phyloP scores from a whole-genome alignment of 495 filamentous ascomycete species.

The Penicillium simplicissimum region DNA sequence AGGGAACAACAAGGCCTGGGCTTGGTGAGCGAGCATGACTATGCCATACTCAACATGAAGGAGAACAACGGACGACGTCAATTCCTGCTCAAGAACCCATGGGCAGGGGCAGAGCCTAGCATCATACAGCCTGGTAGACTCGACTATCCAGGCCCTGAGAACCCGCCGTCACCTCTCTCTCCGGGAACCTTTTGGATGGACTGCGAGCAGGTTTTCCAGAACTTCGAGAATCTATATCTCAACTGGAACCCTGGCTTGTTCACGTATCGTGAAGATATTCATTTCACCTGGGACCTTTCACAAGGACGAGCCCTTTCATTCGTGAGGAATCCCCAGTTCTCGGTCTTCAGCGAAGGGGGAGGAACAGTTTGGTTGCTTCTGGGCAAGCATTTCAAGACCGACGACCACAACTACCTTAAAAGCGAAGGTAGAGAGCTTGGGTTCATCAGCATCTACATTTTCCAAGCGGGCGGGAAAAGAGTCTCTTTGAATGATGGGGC shows the following conservation, averaged over 20 bases:
- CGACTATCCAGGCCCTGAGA: slow-evolving; percentile 11
- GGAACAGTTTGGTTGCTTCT: slow-evolving; percentile 81
- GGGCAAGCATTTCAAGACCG: slow-evolving; percentile 71
- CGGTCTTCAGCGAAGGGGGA: slow-evolving; percentile 55
- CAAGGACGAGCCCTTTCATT: slow-evolving; percentile 58
- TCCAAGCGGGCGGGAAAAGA: slow-evolving; percentile 67
- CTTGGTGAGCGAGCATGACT: slow-evolving; percentile 87
- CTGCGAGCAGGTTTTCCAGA: slow-evolving; percentile 76
- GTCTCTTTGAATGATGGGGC: slow-evolving; percentile 70
- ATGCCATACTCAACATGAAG: slow-evolving; percentile 82
- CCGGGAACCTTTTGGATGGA: slow-evolving; percentile 92
- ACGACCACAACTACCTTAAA: slow-evolving; percentile 22
- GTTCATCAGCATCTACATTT: slow-evolving; percentile 86
- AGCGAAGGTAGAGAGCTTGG: slow-evolving; percentile 53
- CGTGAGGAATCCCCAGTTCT: slow-evolving; percentile 80
- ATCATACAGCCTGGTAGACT: slow-evolving; percentile 14
- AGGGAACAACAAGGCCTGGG: slow-evolving; percentile 78
- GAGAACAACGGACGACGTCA: slow-evolving; percentile 61
- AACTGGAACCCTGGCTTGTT: slow-evolving; percentile 97
- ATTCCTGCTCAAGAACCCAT: slow-evolving; percentile 92
- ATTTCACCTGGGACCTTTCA: slow-evolving; percentile 83
- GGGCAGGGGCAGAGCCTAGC: slow-evolving; percentile 68
- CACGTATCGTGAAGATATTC: slow-evolving; percentile 74
- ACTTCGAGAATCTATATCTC: slow-evolving; percentile 92
- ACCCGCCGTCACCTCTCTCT: slow-evolving; percentile 27